A percentile compares a stretch with the other conserved stretches of the same genome.
phyloP scores from a whole-genome alignment of 345 rosid species.

The Heritiera fomes region DNA sequence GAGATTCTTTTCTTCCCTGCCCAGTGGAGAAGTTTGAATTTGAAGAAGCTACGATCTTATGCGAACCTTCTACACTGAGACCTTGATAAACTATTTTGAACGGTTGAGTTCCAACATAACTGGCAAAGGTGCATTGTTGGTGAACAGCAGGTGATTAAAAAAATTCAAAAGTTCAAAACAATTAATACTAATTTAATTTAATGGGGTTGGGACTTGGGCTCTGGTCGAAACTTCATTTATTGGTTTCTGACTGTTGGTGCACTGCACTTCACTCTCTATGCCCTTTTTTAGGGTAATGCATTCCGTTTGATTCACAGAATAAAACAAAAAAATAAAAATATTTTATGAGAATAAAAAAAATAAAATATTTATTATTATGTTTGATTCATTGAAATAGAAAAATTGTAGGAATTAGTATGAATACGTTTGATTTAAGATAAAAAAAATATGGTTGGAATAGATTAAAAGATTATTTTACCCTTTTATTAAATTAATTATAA shows the following conservation, averaged over 20 bases:
- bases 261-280: too few relatives aligned
- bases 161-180: not conserved
- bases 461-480: too few relatives aligned
- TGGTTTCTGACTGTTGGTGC: not conserved
- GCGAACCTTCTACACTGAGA: not conserved
- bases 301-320: too few relatives aligned
- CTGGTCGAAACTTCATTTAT: not conserved
- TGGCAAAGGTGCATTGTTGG: not conserved
- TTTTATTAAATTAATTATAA: too few relatives aligned
- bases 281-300: too few relatives aligned
- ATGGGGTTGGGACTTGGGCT: not conserved
- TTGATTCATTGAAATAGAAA: too few relatives aligned
- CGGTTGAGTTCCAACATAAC: not conserved
- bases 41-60: not conserved
- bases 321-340: too few relatives aligned
- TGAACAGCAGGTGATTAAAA: not conserved
- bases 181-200: not conserved
- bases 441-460: too few relatives aligned
- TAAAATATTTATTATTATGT: too few relatives aligned
- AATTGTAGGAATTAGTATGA: too few relatives aligned
- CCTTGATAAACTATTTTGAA: not conserved
- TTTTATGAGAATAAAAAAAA: too few relatives aligned
- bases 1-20: conserved; percentile 5
- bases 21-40: conserved; percentile 15
- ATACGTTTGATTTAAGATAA: too few relatives aligned